These are phyloP conservation scores for Cyberlindnera mrakii DNA, from an alignment of 805 yeast genomes.

Conservation along the genomic window DNA sequence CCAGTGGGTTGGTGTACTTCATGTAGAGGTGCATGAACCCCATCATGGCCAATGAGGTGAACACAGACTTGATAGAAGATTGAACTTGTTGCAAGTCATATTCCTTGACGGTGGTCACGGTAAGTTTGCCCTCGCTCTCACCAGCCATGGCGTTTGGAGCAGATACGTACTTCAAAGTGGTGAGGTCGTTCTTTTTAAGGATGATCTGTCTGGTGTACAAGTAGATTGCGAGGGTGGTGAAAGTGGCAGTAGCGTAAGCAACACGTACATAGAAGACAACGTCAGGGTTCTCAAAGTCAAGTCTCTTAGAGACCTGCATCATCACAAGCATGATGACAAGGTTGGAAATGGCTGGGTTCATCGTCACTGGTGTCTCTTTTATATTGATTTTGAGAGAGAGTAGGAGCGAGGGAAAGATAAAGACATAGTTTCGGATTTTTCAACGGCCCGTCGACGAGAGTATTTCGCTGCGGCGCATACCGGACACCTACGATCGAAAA, in stretches of 20 bases:
- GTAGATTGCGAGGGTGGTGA: constrained; percentile 60
- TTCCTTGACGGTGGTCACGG: constrained; percentile 89
- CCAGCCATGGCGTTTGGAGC: constrained; percentile 79
- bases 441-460: background rate
- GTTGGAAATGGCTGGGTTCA: constrained; percentile 89
- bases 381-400: background rate
- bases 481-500: too few relatives aligned
- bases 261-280: constrained; percentile 69
- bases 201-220: constrained; percentile 56
- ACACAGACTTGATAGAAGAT: constrained; percentile 71
- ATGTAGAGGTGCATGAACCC: constrained; percentile 96
- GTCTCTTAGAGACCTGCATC: constrained; percentile 89
- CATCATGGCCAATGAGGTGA: constrained; percentile 93
- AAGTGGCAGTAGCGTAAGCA: constrained; percentile 62
- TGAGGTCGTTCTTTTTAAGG: constrained; percentile 74
- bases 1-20: constrained; percentile 95
- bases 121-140: constrained; percentile 62
- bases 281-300: constrained; percentile 82
- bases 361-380: constrained; percentile 19
- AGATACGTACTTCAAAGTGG: constrained; percentile 86
- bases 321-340: constrained; percentile 86
- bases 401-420: background rate
- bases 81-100: constrained; percentile 88
- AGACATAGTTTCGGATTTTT: background rate
- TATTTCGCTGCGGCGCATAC: background rate